Percentiles rank a stretch among this genome's conserved stretches.
phyloP scores from a whole-genome alignment of 2,329 filamentous ascomycete genomes.

The Fusarium cyanostomum region DNA sequence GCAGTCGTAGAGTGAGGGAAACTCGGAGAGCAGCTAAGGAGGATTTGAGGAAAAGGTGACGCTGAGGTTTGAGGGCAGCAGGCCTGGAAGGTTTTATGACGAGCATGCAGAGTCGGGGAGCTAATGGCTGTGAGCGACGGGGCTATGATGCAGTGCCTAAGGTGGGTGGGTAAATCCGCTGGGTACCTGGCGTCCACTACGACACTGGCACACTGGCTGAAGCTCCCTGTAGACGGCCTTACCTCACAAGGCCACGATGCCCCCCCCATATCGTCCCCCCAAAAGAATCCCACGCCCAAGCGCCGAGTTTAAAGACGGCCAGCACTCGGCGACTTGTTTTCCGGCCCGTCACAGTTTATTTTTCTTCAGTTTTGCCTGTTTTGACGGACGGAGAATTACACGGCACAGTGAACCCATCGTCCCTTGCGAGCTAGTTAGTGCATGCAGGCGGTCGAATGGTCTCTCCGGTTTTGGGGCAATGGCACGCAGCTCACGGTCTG shows the following conservation, averaged over 20 bases:
- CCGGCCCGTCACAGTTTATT: constrained; percentile 2
- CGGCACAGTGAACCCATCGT: constrained; percentile 6
- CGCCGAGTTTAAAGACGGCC: constrained; percentile 4
- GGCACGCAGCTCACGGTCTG: constrained; percentile 20
- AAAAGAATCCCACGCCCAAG: constrained; percentile 3
- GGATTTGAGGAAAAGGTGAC: constrained; percentile 38
- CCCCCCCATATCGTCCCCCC: background rate
- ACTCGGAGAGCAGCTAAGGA: constrained; percentile 27
- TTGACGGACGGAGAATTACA: constrained; percentile 11
- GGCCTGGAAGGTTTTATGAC: constrained; percentile 45
- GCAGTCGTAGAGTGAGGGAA: constrained; percentile 11
- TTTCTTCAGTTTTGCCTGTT: constrained; percentile 19
- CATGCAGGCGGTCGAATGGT: constrained; percentile 29
- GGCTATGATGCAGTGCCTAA: constrained; percentile 44
- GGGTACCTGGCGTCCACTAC: constrained; percentile 1
- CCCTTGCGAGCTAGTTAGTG: constrained; percentile 12
- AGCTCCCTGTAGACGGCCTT: constrained; percentile 12
- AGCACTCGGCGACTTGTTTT: constrained; percentile 16
- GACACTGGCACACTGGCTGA: background rate
- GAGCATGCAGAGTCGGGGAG: constrained; percentile 40
- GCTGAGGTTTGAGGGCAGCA: constrained; percentile 34
- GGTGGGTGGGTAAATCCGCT: constrained; percentile 28
- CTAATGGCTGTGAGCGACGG: constrained; percentile 42
- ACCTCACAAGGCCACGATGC: constrained; percentile 18
- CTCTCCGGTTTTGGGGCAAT: constrained; percentile 25